Evolutionary conservation across 148 eudicot genomes (phyloP).

Genomic region (Mesembryanthemum crystallinum): DNA sequence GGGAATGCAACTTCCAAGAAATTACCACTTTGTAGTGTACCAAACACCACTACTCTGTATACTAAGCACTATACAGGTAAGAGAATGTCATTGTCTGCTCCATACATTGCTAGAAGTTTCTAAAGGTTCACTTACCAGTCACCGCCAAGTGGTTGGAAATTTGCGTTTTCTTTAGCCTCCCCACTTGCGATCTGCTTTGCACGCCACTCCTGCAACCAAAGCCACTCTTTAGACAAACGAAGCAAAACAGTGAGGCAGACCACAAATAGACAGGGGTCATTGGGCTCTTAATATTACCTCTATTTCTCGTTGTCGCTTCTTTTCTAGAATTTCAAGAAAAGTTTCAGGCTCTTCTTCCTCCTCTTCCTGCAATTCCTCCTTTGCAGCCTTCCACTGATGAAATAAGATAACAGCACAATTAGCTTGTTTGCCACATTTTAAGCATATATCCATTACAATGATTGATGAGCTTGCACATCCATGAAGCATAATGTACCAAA

Average conservation of each 20-base stretch:
- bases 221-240: slow-evolving; percentile 8
- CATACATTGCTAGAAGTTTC: background rate
- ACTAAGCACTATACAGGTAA: background rate
- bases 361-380: slow-evolving; percentile 83
- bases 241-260: background rate
- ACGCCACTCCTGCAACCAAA: slow-evolving; percentile 74
- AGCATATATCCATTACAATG: background rate
- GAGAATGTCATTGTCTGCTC: background rate
- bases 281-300: slow-evolving; percentile 54
- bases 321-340: slow-evolving; percentile 76
- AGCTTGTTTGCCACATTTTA: background rate
- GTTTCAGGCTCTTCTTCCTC: slow-evolving; percentile 76
- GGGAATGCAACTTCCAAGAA: too few relatives aligned
- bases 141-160: slow-evolving; percentile 96
- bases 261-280: background rate
- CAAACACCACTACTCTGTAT: too few relatives aligned
- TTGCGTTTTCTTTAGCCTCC: slow-evolving; percentile 94
- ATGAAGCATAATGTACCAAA: background rate
- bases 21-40: too few relatives aligned
- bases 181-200: slow-evolving; percentile 90
- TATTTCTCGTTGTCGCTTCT: slow-evolving; percentile 80
- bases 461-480: background rate
- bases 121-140: slow-evolving; percentile 60
- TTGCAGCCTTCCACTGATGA: slow-evolving; percentile 92
- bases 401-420: slow-evolving; percentile 8